Evolutionary conservation across 163 green algal species (phyloP).

Genomic region (Chlorella variabilis): DNA sequence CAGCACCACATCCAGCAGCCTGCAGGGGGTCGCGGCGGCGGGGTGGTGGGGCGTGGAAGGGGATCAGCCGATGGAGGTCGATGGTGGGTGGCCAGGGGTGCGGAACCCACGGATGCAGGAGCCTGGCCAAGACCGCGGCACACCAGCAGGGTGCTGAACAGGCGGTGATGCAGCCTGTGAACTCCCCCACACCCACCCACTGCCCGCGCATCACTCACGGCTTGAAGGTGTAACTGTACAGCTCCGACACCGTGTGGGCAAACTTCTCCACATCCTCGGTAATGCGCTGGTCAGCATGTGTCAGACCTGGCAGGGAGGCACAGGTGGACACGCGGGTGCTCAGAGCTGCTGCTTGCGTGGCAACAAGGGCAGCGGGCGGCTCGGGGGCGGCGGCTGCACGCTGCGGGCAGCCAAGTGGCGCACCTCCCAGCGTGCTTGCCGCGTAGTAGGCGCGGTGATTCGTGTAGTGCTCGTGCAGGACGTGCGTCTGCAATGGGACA

Average conservation of each 20-base stretch:
- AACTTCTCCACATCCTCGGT: slow-evolving; percentile 91
- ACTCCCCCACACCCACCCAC: too few species aligned
- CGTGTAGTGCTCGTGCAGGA: slow-evolving; percentile 90
- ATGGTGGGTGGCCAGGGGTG: too few species aligned
- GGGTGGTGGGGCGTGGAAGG: too few species aligned
- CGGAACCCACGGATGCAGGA: too few species aligned
- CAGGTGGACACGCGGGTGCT: neutral
- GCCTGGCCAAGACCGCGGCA: too few species aligned
- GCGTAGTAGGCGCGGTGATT: slow-evolving; percentile 93
- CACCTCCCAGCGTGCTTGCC: slow-evolving; percentile 83
- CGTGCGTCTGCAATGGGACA: slow-evolving; percentile 56
- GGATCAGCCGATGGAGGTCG: neutral
- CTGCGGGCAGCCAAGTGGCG: too few species aligned
- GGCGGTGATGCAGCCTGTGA: too few species aligned
- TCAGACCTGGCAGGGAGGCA: slow-evolving; percentile 69
- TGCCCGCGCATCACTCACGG: too few species aligned
- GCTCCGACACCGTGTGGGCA: slow-evolving; percentile 55
- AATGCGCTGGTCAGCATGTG: slow-evolving; percentile 89
- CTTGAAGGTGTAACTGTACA: slow-evolving; percentile 76
- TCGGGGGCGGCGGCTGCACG: too few species aligned
- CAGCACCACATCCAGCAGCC: slow-evolving; percentile 91
- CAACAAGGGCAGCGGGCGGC: neutral
- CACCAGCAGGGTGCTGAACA: too few species aligned
- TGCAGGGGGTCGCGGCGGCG: neutral
- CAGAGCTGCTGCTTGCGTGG: too few species aligned